These are phyloP conservation scores for Canavalia gladiata DNA, from an alignment of 306 rosid species.

Conservation along the genomic window DNA sequence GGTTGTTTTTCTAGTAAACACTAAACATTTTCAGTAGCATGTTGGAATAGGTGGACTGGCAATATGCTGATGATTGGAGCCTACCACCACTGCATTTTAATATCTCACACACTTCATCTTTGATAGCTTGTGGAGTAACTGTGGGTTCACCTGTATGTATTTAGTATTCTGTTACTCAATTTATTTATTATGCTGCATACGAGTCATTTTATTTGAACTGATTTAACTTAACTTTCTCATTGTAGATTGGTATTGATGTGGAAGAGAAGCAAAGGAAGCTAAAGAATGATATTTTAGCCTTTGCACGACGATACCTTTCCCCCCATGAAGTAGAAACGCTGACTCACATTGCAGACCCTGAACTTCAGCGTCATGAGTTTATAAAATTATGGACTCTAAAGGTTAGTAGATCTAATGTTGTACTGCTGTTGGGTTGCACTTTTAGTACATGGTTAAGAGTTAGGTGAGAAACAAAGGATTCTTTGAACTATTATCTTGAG, in stretches of 20 bases:
- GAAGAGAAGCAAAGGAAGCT: slow-evolving; percentile 83
- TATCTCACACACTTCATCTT: slow-evolving; percentile 84
- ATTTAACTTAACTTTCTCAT: slow-evolving; percentile 34
- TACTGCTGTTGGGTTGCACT: slow-evolving; percentile 20
- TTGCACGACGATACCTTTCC: slow-evolving; percentile 84
- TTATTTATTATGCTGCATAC: slow-evolving; percentile 11
- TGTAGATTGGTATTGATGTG: slow-evolving; percentile 91
- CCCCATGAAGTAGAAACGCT: slow-evolving; percentile 71
- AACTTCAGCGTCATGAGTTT: slow-evolving; percentile 79
- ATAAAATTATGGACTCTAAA: slow-evolving; percentile 65
- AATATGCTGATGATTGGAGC: slow-evolving; percentile 60
- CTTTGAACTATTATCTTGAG: slow-evolving; percentile 3
- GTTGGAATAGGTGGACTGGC: slow-evolving; percentile 72
- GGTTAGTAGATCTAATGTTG: slow-evolving; percentile 45
- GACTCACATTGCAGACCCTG: slow-evolving; percentile 74
- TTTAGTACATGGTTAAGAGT: slow-evolving; percentile 23
- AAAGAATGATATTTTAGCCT: slow-evolving; percentile 73
- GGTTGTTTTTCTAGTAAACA: slow-evolving; percentile 4
- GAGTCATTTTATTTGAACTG: slow-evolving; percentile 36
- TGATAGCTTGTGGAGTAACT: slow-evolving; percentile 94
- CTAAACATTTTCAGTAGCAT: slow-evolving; percentile 42
- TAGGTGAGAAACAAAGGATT: slow-evolving; percentile 22
- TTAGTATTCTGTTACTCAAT: slow-evolving; percentile 32
- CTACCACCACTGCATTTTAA: slow-evolving; percentile 89
- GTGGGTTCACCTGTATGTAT: slow-evolving; percentile 70